These are phyloP conservation scores for Spinacia oleracea DNA, from an alignment of 179 eudicot species.

Conservation along the genomic window DNA sequence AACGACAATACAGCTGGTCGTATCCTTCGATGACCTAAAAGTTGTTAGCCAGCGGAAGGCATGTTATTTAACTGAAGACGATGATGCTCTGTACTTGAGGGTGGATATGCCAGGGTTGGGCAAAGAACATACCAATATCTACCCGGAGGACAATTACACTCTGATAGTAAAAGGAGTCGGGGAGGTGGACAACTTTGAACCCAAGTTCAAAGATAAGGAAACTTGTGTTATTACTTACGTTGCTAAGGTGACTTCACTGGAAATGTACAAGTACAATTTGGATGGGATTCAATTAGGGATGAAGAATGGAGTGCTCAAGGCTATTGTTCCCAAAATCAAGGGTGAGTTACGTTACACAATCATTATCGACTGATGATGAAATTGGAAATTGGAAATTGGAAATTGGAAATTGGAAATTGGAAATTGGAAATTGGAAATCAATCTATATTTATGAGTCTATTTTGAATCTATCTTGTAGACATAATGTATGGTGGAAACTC, in stretches of 20 bases:
- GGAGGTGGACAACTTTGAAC: background rate
- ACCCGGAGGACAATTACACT: background rate
- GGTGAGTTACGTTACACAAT: background rate
- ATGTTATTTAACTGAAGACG: background rate
- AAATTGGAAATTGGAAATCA: too few species aligned
- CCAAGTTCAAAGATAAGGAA: background rate
- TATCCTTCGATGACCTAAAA: background rate
- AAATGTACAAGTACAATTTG: background rate
- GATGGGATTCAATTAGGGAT: background rate
- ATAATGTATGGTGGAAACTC: too few species aligned
- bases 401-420: too few species aligned
- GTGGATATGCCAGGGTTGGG: background rate
- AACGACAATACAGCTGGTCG: too few species aligned
- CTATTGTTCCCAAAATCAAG: background rate
- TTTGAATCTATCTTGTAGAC: too few species aligned
- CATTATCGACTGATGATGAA: background rate
- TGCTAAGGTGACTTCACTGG: background rate
- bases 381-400: too few species aligned
- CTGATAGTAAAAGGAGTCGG: background rate
- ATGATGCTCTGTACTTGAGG: background rate
- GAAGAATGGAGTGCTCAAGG: background rate
- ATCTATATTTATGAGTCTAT: too few species aligned
- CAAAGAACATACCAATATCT: background rate
- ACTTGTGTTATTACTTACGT: background rate
- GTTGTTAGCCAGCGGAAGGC: background rate